Evolutionary conservation across 2,329 filamentous ascomycete species (phyloP).

Genomic region (Cladophialophora yegresii): DNA sequence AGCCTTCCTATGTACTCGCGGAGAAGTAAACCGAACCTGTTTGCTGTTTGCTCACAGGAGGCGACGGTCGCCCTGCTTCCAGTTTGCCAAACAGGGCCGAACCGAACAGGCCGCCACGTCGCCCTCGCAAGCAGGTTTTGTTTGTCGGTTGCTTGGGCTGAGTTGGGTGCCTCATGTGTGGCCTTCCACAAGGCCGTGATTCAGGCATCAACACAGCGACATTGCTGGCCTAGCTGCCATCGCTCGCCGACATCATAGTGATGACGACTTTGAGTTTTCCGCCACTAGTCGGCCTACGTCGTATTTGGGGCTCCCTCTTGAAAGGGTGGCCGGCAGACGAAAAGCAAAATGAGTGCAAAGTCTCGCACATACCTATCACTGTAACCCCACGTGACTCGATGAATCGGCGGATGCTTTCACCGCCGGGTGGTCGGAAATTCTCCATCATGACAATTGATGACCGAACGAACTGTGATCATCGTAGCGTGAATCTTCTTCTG

Average conservation of each 20-base stretch:
- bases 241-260: background rate
- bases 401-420: background rate
- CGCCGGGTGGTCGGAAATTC: background rate
- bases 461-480: background rate
- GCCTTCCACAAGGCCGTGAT: background rate
- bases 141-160: background rate
- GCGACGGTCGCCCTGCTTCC: conserved; percentile 12
- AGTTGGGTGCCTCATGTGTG: background rate
- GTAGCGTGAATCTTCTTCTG: background rate
- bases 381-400: background rate
- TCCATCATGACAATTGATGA: background rate
- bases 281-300: background rate
- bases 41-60: background rate
- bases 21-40: background rate
- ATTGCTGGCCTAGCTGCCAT: background rate
- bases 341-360: background rate
- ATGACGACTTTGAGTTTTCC: background rate
- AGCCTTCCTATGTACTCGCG: no score
- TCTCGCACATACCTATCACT: background rate
- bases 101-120: background rate
- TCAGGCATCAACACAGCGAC: background rate
- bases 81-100: background rate
- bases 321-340: background rate
- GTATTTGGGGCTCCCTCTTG: background rate
- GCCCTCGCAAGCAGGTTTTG: background rate